These are phyloP conservation scores for Nannochloropsis gaditana DNA, from an alignment of 108 stramenopile genomes.

Conservation along the genomic window DNA sequence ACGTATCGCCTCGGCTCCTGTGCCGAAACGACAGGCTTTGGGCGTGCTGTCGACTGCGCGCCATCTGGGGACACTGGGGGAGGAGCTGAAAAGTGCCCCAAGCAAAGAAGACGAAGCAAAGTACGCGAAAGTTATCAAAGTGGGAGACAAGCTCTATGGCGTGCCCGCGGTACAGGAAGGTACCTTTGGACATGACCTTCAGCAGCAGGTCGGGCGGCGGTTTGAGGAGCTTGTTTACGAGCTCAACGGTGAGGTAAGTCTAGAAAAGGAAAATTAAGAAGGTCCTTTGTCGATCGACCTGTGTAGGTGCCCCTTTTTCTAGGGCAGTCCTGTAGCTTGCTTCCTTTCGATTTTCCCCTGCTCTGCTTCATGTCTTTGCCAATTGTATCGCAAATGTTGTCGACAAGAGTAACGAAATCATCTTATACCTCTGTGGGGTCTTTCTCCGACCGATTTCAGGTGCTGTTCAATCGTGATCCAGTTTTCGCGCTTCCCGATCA, in stretches of 20 bases:
- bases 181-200: constrained; percentile 6
- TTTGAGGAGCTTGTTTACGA: not conserved
- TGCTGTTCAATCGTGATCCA: not conserved
- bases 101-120: not conserved
- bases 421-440: not conserved
- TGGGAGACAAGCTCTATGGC: constrained; percentile 20
- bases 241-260: constrained; percentile 1
- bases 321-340: too few relatives aligned
- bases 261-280: not conserved
- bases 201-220: constrained; percentile 19
- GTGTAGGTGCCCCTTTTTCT: too few relatives aligned
- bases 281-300: too few relatives aligned
- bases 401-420: not conserved
- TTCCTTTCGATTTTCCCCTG: too few relatives aligned
- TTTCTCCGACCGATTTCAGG: not conserved
- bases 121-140: constrained; percentile 12
- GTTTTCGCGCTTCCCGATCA: not conserved
- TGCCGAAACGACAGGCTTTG: not conserved
- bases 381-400: not conserved
- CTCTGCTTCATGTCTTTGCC: not conserved
- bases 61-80: not conserved
- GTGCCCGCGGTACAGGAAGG: constrained; percentile 5
- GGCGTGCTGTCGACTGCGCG: not conserved
- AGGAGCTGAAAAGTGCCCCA: not conserved
- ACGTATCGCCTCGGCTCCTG: constrained; percentile 14